Evolutionary conservation across 768 basidiomycete species (phyloP).

Genomic region (Mycena pura): DNA sequence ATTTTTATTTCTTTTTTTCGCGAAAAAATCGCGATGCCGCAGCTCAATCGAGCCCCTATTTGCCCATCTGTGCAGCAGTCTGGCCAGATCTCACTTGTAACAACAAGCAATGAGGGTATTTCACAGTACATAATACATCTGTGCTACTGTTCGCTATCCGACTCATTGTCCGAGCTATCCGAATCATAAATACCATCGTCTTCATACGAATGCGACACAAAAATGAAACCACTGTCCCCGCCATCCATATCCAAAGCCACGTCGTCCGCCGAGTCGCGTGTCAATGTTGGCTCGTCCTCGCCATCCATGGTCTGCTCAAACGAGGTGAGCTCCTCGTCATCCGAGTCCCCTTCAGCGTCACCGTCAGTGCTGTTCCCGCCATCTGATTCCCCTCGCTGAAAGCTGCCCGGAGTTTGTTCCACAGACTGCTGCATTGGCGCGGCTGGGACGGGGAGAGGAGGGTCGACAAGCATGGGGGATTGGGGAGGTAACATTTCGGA

Average conservation of each 20-base stretch:
- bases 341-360: background rate
- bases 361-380: background rate
- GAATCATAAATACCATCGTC: too few relatives aligned
- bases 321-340: background rate
- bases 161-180: too few relatives aligned
- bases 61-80: too few relatives aligned
- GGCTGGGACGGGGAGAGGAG: background rate
- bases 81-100: too few relatives aligned
- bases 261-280: slow-evolving; percentile 1
- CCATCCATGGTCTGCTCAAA: slow-evolving; percentile 2
- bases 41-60: too few relatives aligned
- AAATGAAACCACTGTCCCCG: background rate
- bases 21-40: too few relatives aligned
- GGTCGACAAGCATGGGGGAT: background rate
- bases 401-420: background rate
- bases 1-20: too few relatives aligned
- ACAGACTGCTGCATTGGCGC: background rate
- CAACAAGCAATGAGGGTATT: too few relatives aligned
- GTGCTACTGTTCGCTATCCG: too few relatives aligned
- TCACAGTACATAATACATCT: too few relatives aligned
- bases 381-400: background rate
- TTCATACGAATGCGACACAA: too few relatives aligned
- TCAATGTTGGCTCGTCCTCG: slow-evolving; percentile 7
- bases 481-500: background rate
- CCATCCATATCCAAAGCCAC: slow-evolving; percentile 23